Evolutionary conservation across 2,329 filamentous ascomycete species (phyloP), one percentile per base, ranked within the genome.

Genomic region (Hypoxylon sp.): DNA sequence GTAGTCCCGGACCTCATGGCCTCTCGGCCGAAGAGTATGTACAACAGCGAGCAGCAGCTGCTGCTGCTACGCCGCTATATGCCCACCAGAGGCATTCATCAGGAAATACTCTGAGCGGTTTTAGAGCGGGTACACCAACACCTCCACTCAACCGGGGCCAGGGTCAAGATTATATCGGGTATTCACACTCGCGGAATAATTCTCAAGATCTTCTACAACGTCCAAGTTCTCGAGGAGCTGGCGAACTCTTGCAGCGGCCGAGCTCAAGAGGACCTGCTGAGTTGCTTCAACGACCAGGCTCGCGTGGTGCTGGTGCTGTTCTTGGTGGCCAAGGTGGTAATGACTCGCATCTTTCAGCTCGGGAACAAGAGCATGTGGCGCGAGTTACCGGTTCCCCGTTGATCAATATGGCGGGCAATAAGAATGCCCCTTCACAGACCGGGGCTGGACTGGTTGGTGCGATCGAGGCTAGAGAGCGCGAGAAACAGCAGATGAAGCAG

Each of bases 291-390:
- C 80, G 84, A 2, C 84, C 86, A 2, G 82, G 82, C 42, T 91
- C 89, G 25, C 85, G 88, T 27, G 86, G 86, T 44, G 85, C 88
- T 14, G 84, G 82, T 42, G 78, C 79, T 11, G 81, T 88, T 61
- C 80, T 89, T 22, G 82, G 82, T 51, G 77, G 76, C 33, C 78
- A 76, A 65, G 66, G 60, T 27, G 83, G 83, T 60, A 85, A 88
- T 66, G 82, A 88, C 25, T 85, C 87, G 0, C 88, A 91, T 64
- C 84, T 97, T n/a, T 94, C 92, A 20, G 94, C 94, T 17, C 89
- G 92, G 14, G 94, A 97, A 79, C 94, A 97, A 78, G 93, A 97
- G 80, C 91, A 97, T 73, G 87, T 97, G n/a, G 92, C 94, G 8
- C 89, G 92, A 40, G 85, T 93, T 73, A 97, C 94, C 0, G 92